Percentiles rank a stretch among this genome's conserved stretches.
These are phyloP conservation scores for Cordyceps cicadae DNA, from an alignment of 2,329 filamentous ascomycete species.

Conservation along the genomic window DNA sequence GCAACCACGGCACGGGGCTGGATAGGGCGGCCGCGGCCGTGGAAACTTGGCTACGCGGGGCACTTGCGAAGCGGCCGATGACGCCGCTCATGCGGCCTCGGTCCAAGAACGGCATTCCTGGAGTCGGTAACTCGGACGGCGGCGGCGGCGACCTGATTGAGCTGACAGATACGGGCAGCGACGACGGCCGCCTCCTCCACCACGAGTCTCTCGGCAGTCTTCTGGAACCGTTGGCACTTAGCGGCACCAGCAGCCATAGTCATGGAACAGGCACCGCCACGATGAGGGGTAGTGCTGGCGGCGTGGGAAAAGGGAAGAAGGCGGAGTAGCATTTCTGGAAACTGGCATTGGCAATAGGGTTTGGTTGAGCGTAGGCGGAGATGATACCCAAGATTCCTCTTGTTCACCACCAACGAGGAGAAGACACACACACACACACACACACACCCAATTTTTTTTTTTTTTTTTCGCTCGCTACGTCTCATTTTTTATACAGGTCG, in stretches of 20 bases:
- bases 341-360: neutral
- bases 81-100: conserved; percentile 39
- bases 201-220: conserved; percentile 20
- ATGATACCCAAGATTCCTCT: conserved; percentile 7
- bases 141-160: conserved; percentile 68
- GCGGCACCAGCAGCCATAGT: conserved; percentile 30
- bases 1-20: conserved; percentile 46
- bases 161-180: conserved; percentile 53
- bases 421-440: neutral
- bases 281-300: conserved; percentile 24
- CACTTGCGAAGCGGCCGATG: conserved; percentile 56
- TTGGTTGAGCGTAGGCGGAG: neutral
- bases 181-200: conserved; percentile 36
- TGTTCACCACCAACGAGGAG: neutral
- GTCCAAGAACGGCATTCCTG: conserved; percentile 14
- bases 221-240: conserved; percentile 23
- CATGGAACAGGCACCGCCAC: conserved; percentile 30
- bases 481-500: neutral
- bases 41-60: conserved; percentile 82
- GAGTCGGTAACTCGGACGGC: conserved; percentile 32
- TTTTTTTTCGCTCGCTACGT: neutral
- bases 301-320: conserved; percentile 37
- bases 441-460: too few species aligned
- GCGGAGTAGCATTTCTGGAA: conserved; percentile 27
- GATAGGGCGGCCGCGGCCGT: conserved; percentile 82